Evolutionary conservation across 1,284 basidiomycete species (phyloP).

Genomic region (Stereum hirsutum): DNA sequence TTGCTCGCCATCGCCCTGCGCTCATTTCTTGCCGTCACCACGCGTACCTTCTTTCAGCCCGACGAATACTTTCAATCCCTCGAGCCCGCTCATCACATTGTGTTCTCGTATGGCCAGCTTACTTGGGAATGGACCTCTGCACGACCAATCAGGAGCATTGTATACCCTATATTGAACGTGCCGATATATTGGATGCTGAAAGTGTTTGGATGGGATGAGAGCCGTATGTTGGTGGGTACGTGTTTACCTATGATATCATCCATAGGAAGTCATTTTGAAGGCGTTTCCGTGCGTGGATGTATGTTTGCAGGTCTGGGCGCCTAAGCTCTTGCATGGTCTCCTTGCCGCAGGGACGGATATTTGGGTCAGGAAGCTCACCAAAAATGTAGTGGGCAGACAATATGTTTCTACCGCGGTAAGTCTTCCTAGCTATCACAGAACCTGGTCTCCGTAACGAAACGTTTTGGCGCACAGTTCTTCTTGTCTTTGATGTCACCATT

Average conservation of each 20-base stretch:
- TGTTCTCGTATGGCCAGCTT: conserved; percentile 87
- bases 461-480: conserved; percentile 61
- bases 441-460: background rate
- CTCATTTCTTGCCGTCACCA: conserved; percentile 54
- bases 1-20: conserved; percentile 32
- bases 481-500: conserved; percentile 85
- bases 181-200: conserved; percentile 72
- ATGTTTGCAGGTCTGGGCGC: conserved; percentile 51
- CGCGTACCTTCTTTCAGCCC: conserved; percentile 90
- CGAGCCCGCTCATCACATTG: conserved; percentile 83
- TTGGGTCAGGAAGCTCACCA: conserved; percentile 58
- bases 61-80: conserved; percentile 97
- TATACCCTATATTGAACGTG: conserved; percentile 73
- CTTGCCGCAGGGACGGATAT: conserved; percentile 82
- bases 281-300: no score
- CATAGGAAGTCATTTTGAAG: no score
- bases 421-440: conserved; percentile 9
- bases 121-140: conserved; percentile 94
- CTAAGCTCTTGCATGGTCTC: conserved; percentile 73
- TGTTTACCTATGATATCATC: no score
- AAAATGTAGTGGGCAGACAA: conserved; percentile 45
- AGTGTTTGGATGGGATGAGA: conserved; percentile 38
- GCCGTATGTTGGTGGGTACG: conserved; percentile 42
- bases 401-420: conserved; percentile 62
- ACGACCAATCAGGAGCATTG: conserved; percentile 60